phyloP scores from a whole-genome alignment of 345 rosid genomes.

The Gossypium thurberi region DNA sequence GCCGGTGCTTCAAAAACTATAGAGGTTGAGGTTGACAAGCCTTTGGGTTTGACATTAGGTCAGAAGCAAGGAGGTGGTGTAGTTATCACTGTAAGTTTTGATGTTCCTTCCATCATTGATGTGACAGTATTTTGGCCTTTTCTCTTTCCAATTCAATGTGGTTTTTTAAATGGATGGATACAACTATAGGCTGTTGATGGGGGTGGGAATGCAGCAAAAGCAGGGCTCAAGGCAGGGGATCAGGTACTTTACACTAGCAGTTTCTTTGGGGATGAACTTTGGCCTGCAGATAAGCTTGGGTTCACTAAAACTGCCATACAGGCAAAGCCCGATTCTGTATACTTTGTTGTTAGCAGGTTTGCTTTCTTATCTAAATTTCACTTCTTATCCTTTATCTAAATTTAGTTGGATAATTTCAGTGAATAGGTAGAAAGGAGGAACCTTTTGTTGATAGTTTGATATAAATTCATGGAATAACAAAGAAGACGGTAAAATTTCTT shows the following conservation, averaged over 20 bases:
- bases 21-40: conserved; percentile 97
- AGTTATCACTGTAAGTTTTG: conserved; percentile 64
- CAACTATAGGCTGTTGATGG: conserved; percentile 68
- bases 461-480: too few relatives aligned
- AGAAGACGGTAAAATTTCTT: too few relatives aligned
- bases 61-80: conserved; percentile 91
- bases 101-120: background rate
- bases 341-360: conserved; percentile 90
- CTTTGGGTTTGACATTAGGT: conserved; percentile 84
- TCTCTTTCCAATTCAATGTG: background rate
- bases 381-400: background rate
- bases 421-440: background rate
- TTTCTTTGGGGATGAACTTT: conserved; percentile 97
- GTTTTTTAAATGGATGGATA: background rate
- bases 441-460: too few relatives aligned
- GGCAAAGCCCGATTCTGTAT: conserved; percentile 92
- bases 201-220: conserved; percentile 92
- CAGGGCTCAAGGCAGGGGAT: conserved; percentile 86
- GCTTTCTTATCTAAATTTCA: background rate
- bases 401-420: background rate
- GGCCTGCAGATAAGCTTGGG: conserved; percentile 98
- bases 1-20: conserved; percentile 68
- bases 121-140: background rate
- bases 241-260: conserved; percentile 96
- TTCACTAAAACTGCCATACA: conserved; percentile 97